phyloP scores from a whole-genome alignment of 164 flowering plant genomes.

The Cinnamomum chago region DNA sequence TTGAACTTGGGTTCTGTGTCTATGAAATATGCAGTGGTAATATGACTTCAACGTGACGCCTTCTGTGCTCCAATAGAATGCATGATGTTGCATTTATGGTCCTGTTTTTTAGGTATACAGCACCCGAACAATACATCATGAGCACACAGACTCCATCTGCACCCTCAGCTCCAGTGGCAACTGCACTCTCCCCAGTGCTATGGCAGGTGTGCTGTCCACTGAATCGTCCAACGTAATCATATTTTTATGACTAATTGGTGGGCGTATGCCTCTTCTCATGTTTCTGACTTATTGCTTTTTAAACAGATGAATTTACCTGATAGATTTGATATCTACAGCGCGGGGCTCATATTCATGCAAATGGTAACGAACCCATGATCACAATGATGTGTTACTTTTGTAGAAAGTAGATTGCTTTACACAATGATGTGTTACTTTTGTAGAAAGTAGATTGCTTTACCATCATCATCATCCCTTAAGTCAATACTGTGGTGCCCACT shows the following conservation, averaged over 20 bases:
- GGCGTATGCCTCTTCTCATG: background rate
- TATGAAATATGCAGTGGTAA: background rate
- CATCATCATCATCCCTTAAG: background rate
- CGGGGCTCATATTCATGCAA: conserved; percentile 88
- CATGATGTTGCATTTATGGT: conserved; percentile 3
- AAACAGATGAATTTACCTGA: conserved; percentile 95
- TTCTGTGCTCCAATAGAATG: background rate
- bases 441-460: background rate
- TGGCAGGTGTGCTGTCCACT: conserved; percentile 66
- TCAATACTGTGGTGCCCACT: background rate
- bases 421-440: no score
- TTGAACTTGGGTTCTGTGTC: background rate
- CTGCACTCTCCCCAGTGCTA: conserved; percentile 93
- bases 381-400: background rate
- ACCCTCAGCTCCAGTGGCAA: conserved; percentile 92
- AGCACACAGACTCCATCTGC: conserved; percentile 99
- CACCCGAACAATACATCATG: conserved; percentile 99
- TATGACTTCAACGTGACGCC: background rate
- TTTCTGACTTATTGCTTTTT: background rate
- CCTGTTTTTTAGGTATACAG: conserved; percentile 63
- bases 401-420: background rate
- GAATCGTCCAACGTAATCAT: background rate
- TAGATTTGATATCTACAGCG: conserved; percentile 91
- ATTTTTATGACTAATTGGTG: background rate
- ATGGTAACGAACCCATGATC: conserved; percentile 46